Percentiles rank a stretch among this genome's conserved stretches.
Evolutionary conservation across 345 rosid species (phyloP).

Genomic region (Populus tremula): DNA sequence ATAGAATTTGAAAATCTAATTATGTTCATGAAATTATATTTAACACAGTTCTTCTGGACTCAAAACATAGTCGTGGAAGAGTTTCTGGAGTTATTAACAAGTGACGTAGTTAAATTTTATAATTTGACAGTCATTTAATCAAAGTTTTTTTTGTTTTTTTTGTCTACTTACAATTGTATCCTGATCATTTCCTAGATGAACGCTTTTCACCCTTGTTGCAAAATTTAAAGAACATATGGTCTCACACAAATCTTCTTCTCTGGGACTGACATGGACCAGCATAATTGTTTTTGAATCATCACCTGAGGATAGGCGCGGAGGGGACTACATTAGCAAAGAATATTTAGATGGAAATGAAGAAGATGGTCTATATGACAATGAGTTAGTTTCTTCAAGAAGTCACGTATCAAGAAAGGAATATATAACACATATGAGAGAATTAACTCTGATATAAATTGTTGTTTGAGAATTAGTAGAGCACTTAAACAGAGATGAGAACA

Average conservation of each 20-base stretch:
- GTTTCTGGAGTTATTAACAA: too few relatives aligned
- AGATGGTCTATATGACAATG: neutral
- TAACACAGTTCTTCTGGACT: too few relatives aligned
- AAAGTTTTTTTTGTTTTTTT: neutral
- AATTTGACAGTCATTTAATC: too few relatives aligned
- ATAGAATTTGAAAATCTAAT: too few relatives aligned
- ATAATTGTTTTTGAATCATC: conserved; percentile 76
- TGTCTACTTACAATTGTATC: conserved; percentile 48
- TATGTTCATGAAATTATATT: too few relatives aligned
- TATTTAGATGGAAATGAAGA: neutral
- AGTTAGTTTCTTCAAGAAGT: neutral
- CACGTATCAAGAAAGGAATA: too few relatives aligned
- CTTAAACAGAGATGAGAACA: too few relatives aligned
- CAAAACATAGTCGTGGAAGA: too few relatives aligned
- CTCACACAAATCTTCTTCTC: conserved; percentile 79
- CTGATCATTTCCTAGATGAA: conserved; percentile 49
- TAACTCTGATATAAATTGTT: too few relatives aligned
- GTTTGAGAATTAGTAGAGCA: too few relatives aligned
- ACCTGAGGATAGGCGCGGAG: conserved; percentile 36
- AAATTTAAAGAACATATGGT: conserved; percentile 74
- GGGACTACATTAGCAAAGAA: neutral
- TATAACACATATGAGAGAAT: too few relatives aligned
- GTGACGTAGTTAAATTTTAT: too few relatives aligned
- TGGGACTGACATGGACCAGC: conserved; percentile 81
- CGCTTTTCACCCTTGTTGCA: conserved; percentile 61